A percentile compares a stretch with the other conserved stretches of the same genome.
Conservation (phyloP, 441 rosid genomes). For the Mallotus repandus region DNA sequence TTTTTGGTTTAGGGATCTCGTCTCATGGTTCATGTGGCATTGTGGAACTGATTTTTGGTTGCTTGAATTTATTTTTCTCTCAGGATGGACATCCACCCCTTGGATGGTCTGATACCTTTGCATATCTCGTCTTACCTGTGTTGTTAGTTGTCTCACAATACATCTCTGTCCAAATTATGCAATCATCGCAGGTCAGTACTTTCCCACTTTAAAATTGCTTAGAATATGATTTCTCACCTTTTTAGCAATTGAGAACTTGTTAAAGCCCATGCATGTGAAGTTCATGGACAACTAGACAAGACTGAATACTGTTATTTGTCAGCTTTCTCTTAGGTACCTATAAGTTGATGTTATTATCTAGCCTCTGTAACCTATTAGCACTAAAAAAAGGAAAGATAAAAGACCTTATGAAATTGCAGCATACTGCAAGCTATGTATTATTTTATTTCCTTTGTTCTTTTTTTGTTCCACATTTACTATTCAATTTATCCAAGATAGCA, state of each 20-base stretch:
- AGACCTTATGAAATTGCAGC: not conserved
- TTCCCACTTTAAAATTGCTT: not conserved
- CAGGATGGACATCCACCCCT: conserved; percentile 99
- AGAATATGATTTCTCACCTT: not conserved
- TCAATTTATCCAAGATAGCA: not conserved
- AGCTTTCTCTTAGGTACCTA: not conserved
- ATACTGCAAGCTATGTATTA: not conserved
- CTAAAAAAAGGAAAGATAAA: not conserved
- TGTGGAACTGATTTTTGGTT: conserved; percentile 14
- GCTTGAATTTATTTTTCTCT: conserved; percentile 8
- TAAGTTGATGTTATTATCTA: not conserved
- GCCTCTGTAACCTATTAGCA: not conserved
- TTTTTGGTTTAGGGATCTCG: not conserved
- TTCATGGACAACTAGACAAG: not conserved
- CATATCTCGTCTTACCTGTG: conserved; percentile 86
- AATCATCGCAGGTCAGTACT: conserved; percentile 74
- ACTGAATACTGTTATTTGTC: not conserved
- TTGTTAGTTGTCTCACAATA: conserved; percentile 71
- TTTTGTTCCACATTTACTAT: not conserved
- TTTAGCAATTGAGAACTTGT: not conserved
- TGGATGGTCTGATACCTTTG: conserved; percentile 88
- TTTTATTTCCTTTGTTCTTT: not conserved
- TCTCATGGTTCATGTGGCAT: not conserved
- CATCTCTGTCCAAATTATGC: conserved; percentile 86
- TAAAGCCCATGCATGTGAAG: not conserved